Evolutionary conservation across 768 basidiomycete genomes (phyloP).

Genomic region (Agaricus sinodeliciosus): DNA sequence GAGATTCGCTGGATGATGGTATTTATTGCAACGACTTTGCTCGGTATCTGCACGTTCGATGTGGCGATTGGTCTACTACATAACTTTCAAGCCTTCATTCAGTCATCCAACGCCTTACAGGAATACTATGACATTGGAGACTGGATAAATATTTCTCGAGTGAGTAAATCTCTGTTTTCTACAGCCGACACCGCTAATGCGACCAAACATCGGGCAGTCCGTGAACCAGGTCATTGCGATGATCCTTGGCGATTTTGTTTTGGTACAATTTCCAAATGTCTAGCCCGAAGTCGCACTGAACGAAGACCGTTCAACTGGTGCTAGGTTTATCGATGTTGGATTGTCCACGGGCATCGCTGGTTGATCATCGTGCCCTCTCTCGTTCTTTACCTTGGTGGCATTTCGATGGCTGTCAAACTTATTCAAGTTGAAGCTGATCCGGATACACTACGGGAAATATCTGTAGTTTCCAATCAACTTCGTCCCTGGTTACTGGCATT

Average conservation of each 20-base stretch:
- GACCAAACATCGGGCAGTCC: neutral
- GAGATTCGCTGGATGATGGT: conserved; percentile 10
- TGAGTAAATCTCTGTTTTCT: neutral
- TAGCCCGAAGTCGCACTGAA: neutral
- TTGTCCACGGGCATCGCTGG: conserved; percentile 4
- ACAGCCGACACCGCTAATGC: neutral
- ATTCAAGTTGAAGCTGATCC: conserved; percentile 6
- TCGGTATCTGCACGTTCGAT: conserved; percentile 7
- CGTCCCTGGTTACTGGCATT: conserved; percentile 2
- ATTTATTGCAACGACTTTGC: neutral
- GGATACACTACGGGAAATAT: neutral
- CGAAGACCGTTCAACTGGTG: neutral
- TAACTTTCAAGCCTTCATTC: conserved; percentile 5
- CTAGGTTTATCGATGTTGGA: conserved; percentile 6
- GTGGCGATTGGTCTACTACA: conserved; percentile 7
- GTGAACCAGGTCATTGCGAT: conserved; percentile 7
- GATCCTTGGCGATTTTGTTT: conserved; percentile 9
- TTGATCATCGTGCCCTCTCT: conserved; percentile 6
- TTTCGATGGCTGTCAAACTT: neutral
- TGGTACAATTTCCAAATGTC: neutral
- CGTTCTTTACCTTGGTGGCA: conserved; percentile 2
- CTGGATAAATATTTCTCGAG: conserved; percentile 10
- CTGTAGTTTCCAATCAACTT: neutral
- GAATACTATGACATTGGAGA: conserved; percentile 1
- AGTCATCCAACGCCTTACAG: neutral